Conservation (phyloP, 2,329 filamentous ascomycete species). For the Colletotrichum sp. region DNA sequence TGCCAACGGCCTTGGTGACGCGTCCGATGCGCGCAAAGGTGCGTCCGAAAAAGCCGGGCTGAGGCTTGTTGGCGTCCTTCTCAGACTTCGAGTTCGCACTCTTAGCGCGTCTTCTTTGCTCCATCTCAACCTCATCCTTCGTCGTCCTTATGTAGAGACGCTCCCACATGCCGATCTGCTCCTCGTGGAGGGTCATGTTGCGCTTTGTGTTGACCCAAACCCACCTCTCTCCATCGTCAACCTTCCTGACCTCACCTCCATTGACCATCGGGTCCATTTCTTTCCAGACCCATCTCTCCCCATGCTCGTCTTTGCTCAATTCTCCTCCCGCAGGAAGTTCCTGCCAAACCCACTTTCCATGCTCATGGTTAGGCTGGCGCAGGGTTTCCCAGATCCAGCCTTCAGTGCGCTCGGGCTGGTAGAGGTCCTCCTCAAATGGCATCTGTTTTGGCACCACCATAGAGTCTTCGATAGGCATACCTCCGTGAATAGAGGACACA, state of each 20-base stretch:
- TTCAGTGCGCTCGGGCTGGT: not conserved
- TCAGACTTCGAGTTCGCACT: not conserved
- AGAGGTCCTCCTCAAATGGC: not conserved
- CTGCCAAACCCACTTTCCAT: not conserved
- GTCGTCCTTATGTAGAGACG: slow-evolving; percentile 22
- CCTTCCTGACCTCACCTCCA: not conserved
- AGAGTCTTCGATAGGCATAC: not conserved
- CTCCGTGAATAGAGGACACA: not conserved
- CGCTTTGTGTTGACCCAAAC: not conserved
- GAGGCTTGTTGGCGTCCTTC: not conserved
- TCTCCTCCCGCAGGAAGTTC: not conserved
- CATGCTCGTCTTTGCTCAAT: not conserved
- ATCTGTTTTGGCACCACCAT: not conserved
- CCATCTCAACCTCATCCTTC: not conserved
- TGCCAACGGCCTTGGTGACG: not conserved
- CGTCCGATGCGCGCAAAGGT: not conserved
- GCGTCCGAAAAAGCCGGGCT: not conserved
- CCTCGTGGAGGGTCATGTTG: slow-evolving; percentile 7
- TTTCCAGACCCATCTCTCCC: not conserved
- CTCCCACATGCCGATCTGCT: slow-evolving; percentile 26
- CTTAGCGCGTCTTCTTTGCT: not conserved
- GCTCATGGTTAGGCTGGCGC: not conserved
- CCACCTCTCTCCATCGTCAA: not conserved
- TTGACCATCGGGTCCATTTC: not conserved
- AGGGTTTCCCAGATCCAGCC: not conserved